phyloP scores from a whole-genome alignment of 805 yeast genomes.

The Candida jianshihensis region DNA sequence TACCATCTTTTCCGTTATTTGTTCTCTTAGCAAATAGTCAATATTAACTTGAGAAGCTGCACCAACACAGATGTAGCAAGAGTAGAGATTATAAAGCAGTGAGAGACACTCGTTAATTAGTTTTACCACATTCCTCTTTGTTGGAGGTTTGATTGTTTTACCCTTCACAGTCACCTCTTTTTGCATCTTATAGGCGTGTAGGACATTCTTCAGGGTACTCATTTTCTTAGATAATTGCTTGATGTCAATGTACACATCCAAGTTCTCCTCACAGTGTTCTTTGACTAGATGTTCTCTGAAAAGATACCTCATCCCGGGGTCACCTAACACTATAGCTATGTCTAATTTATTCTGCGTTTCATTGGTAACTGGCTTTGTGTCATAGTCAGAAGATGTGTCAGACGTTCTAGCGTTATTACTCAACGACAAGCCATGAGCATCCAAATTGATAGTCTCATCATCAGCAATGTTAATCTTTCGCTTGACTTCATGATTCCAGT shows the following conservation, averaged over 20 bases:
- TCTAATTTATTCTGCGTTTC: slow-evolving; percentile 3
- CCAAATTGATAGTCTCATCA: slow-evolving; percentile 12
- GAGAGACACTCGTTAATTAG: slow-evolving; percentile 52
- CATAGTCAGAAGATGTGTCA: slow-evolving; percentile 12
- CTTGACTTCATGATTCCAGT: slow-evolving; percentile 23
- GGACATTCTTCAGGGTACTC: slow-evolving; percentile 34
- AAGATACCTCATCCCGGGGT: slow-evolving; percentile 69
- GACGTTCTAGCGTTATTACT: slow-evolving; percentile 13
- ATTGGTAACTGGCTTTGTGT: neutral
- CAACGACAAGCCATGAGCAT: slow-evolving; percentile 9
- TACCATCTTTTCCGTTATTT: slow-evolving; percentile 34
- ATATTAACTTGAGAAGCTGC: slow-evolving; percentile 70
- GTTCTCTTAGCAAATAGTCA: slow-evolving; percentile 42
- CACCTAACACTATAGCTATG: slow-evolving; percentile 42
- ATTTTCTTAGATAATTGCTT: slow-evolving; percentile 43
- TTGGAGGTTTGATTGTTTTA: slow-evolving; percentile 6
- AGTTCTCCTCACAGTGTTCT: slow-evolving; percentile 66
- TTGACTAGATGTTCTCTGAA: slow-evolving; percentile 60
- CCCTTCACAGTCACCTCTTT: slow-evolving; percentile 7
- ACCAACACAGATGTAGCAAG: slow-evolving; percentile 56
- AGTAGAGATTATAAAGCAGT: slow-evolving; percentile 55
- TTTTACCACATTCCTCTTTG: slow-evolving; percentile 26
- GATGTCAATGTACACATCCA: slow-evolving; percentile 63
- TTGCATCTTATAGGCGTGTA: slow-evolving; percentile 21
- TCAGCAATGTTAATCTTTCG: slow-evolving; percentile 9